Conservation (phyloP, 2,329 filamentous ascomycete genomes). For the Amesomyces nigricolor region DNA sequence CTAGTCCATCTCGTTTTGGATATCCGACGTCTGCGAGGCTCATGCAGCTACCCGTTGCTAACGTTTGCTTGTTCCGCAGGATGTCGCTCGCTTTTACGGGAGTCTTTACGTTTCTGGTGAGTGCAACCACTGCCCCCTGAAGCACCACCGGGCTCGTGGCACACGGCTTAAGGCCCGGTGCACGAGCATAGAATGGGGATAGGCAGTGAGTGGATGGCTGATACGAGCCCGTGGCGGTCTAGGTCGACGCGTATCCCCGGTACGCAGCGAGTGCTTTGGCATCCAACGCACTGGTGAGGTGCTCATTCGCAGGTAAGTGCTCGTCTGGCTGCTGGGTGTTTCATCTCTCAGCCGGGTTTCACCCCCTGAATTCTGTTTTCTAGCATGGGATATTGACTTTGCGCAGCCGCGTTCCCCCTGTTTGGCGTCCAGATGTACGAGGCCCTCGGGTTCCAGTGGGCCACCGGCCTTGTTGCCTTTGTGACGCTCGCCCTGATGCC, state of each 20-base stretch:
- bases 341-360: conserved; percentile 22
- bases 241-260: conserved; percentile 69
- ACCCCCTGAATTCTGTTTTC: background rate
- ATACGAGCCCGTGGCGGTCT: conserved; percentile 26
- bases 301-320: conserved; percentile 61
- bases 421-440: conserved; percentile 71
- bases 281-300: conserved; percentile 75
- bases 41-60: conserved; percentile 25
- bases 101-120: conserved; percentile 81
- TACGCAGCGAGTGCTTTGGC: conserved; percentile 75
- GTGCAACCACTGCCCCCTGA: conserved; percentile 27
- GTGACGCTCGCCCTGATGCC: conserved; percentile 57
- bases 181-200: conserved; percentile 24
- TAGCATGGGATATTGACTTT: conserved; percentile 8
- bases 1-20: conserved; percentile 26
- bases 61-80: conserved; percentile 37
- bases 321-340: conserved; percentile 1
- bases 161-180: conserved; percentile 12
- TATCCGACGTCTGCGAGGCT: conserved; percentile 25
- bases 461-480: conserved; percentile 56
- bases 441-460: conserved; percentile 65
- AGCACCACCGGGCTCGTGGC: conserved; percentile 17
- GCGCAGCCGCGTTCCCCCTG: conserved; percentile 63
- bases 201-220: conserved; percentile 21
- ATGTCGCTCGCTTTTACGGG: conserved; percentile 74